Evolutionary conservation across 495 filamentous ascomycete species (phyloP), one percentile per base, ranked within the genome.

Genomic region (Podospora australis): DNA sequence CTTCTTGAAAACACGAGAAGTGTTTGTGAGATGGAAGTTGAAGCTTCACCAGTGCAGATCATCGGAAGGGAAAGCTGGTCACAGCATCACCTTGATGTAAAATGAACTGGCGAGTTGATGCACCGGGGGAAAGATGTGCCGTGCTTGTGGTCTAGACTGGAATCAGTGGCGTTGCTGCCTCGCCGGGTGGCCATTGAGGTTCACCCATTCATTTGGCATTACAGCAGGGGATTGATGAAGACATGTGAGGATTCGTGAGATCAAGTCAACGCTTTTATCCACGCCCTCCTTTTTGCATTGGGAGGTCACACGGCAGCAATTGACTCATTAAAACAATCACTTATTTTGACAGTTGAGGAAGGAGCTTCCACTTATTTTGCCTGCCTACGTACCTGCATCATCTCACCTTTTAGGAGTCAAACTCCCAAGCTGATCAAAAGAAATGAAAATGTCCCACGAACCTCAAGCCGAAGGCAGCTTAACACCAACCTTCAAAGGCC

Each of bases 401-500:
- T 7, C 28, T 30, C 13, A n/a, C n/a, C n/a, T n/a, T n/a, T n/a
- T n/a, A n/a, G 29, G 29, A 38, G 29, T 16, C 4, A 4, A 21
- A n/a, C 16, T n/a, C 36, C 21, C 2, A 17, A 22, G 14, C 2
- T 25, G 38, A 20, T 16, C 2, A n/a, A n/a, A 13, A 25, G 35
- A n/a, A n/a, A n/a, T n/a, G 32, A 14, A 36, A 36, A 46, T 35
- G 25, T 26, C 44, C 39, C 13, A 29, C 22, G 20, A 23, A 9
- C 47, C 23, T 4, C 4, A n/a, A 45, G n/a, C 25, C 30, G 50
- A 50, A 39, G 29, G 24, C 3, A 45, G 49, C 1, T 50, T 59
- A 11, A 44, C 62, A 21, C 53, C 66, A 8, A 82, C 65, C 50
- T 85, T 87, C 52, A 59, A 73, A 24, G 79, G 80, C 29, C 68